Conservation (phyloP, 306 rosid genomes). For the Arachis hypogaea region DNA sequence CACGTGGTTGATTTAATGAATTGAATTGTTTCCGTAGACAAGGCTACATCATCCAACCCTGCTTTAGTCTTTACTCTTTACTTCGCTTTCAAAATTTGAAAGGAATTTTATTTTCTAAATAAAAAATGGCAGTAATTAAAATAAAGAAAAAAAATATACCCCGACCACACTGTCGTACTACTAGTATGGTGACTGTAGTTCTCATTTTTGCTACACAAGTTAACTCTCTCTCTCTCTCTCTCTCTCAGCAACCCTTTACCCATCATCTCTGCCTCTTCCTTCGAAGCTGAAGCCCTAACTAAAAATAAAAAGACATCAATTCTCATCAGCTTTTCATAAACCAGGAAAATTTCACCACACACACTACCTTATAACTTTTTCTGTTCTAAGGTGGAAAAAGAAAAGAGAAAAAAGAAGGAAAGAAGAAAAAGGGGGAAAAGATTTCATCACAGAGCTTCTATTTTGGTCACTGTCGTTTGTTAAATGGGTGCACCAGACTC, state of each 20-base stretch:
- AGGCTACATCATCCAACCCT: not conserved
- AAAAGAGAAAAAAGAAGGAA: no score
- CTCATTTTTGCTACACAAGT: slow-evolving; percentile 42
- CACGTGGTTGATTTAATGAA: no score
- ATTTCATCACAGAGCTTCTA: not conserved
- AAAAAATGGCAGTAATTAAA: not conserved
- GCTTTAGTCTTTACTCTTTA: not conserved
- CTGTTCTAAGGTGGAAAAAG: not conserved
- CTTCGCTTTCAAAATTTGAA: slow-evolving; percentile 12
- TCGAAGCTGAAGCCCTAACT: slow-evolving; percentile 36
- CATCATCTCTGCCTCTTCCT: not conserved
- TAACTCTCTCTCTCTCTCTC: slow-evolving; percentile 22
- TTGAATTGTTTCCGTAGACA: no score
- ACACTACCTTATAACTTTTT: not conserved
- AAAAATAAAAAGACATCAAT: slow-evolving; percentile 15
- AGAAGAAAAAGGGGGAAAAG: not conserved
- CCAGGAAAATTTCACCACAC: not conserved
- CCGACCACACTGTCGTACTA: slow-evolving; percentile 24
- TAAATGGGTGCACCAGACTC: slow-evolving; percentile 52
- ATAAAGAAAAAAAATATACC: not conserved
- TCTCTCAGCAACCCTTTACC: not conserved
- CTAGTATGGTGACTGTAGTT: not conserved
- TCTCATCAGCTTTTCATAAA: not conserved
- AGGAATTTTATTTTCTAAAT: not conserved
- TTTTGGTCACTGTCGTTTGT: not conserved